Evolutionary conservation across 495 filamentous ascomycete genomes (phyloP).

Genomic region (Penicillium robsamsonii): DNA sequence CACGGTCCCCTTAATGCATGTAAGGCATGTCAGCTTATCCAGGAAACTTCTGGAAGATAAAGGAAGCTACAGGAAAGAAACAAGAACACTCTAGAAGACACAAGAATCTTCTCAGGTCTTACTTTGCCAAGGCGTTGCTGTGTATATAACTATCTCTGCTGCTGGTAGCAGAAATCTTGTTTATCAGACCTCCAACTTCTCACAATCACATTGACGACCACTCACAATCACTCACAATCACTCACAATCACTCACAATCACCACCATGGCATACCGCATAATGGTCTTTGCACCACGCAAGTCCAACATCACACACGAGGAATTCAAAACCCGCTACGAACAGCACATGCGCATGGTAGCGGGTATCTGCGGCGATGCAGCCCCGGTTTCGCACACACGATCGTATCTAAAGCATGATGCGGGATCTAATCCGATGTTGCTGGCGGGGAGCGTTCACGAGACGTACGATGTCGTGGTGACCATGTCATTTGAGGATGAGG

Average conservation of each 20-base stretch:
- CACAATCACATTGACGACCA: not conserved
- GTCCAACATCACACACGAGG: not conserved
- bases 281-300: not conserved
- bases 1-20: not conserved
- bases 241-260: not conserved
- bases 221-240: not conserved
- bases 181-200: not conserved
- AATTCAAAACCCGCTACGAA: slow-evolving; percentile 2
- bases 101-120: not conserved
- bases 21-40: not conserved
- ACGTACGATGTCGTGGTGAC: not conserved
- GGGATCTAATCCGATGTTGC: not conserved
- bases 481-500: not conserved
- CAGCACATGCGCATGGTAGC: not conserved
- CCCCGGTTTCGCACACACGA: not conserved
- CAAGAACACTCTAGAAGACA: not conserved
- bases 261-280: not conserved
- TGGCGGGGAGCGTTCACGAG: not conserved
- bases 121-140: no score
- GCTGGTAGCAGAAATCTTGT: not conserved
- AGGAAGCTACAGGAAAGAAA: not conserved
- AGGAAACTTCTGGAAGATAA: not conserved
- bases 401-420: not conserved
- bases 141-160: not conserved
- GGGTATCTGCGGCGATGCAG: not conserved